Evolutionary conservation across 768 basidiomycete species (phyloP).

Genomic region (Serendipita indica): DNA sequence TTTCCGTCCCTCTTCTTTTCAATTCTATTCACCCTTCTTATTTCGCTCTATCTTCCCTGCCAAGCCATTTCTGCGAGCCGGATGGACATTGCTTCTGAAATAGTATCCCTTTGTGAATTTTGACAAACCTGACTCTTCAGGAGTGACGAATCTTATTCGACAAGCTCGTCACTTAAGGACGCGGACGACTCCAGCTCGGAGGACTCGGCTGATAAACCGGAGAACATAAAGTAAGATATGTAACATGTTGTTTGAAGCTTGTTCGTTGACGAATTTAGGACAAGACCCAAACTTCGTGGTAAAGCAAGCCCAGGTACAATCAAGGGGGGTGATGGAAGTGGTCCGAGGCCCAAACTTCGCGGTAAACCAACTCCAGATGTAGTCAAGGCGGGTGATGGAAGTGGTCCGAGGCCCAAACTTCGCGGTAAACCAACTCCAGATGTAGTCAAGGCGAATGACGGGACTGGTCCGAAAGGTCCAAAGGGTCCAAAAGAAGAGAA

Average conservation of each 20-base stretch:
- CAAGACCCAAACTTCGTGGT: too few relatives aligned
- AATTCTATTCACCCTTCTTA: not conserved
- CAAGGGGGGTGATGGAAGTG: not conserved
- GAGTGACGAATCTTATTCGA: too few relatives aligned
- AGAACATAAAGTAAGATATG: too few relatives aligned
- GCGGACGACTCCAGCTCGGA: too few relatives aligned
- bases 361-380: not conserved
- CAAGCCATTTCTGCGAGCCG: not conserved
- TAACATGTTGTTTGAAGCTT: too few relatives aligned
- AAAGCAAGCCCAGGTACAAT: not conserved
- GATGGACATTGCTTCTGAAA: not conserved
- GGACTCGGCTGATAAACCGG: too few relatives aligned
- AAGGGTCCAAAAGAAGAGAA: not conserved
- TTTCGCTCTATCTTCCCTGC: not conserved
- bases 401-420: not conserved
- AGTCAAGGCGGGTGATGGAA: not conserved
- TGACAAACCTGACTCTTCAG: not conserved
- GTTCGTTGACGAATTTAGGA: too few relatives aligned
- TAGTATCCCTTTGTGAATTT: not conserved
- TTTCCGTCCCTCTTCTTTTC: not conserved
- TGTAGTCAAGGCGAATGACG: not conserved
- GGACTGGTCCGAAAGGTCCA: not conserved
- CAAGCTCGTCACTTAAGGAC: too few relatives aligned
- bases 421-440: not conserved
- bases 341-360: not conserved